phyloP scores from a whole-genome alignment of 148 eudicot species.

The Simmondsia chinensis region DNA sequence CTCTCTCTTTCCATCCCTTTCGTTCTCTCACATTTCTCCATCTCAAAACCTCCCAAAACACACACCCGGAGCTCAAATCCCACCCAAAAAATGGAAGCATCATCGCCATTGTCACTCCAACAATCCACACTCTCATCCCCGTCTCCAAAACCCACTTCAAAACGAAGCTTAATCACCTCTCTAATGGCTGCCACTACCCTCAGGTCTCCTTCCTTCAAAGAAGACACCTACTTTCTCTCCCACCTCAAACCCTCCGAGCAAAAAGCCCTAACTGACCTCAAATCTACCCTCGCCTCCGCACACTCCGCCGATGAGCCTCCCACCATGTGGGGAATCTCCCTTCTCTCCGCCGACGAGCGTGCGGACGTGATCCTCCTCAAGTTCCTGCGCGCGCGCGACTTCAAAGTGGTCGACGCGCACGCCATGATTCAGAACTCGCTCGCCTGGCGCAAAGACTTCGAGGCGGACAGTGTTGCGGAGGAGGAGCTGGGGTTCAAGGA shows the following conservation, averaged over 20 bases:
- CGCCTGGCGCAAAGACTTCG: constrained; percentile 58
- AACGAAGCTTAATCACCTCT: constrained; percentile 35
- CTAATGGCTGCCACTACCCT: constrained; percentile 51
- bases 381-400: constrained; percentile 79
- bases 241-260: constrained; percentile 50
- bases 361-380: constrained; percentile 74
- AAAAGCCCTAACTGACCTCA: constrained; percentile 48
- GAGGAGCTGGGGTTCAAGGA: constrained; percentile 75
- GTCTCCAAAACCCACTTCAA: constrained; percentile 28
- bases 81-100: constrained; percentile 33
- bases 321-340: constrained; percentile 61
- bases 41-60: too few relatives aligned
- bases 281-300: constrained; percentile 28
- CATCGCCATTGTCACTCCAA: constrained; percentile 27
- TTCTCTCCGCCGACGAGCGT: constrained; percentile 22
- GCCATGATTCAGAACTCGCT: constrained; percentile 52
- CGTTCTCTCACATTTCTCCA: too few relatives aligned
- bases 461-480: constrained; percentile 47
- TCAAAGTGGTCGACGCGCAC: constrained; percentile 43
- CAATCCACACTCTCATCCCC: constrained; percentile 12
- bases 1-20: too few relatives aligned
- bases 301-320: constrained; percentile 14
- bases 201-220: constrained; percentile 57
- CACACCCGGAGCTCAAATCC: too few relatives aligned
- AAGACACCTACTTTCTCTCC: constrained; percentile 66